A percentile compares a stretch with the other conserved stretches of the same genome.
Evolutionary conservation across 2,329 filamentous ascomycete genomes (phyloP).

Genomic region (Diaporthe vaccinii): DNA sequence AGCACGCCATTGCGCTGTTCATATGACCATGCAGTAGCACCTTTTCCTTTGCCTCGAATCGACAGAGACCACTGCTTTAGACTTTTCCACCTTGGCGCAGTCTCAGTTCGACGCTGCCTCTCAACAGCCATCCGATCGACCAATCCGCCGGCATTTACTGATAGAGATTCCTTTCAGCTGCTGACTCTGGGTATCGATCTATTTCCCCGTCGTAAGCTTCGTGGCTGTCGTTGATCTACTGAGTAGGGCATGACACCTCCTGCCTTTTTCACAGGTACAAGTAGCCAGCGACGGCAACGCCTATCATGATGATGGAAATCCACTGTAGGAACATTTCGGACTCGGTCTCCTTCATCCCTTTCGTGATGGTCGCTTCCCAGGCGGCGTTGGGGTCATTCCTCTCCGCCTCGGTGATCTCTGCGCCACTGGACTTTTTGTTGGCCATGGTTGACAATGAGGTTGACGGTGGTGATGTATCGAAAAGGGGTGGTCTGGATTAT

Average conservation of each 20-base stretch:
- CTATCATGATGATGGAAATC: slow-evolving; percentile 38
- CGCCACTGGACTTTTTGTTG: slow-evolving; percentile 28
- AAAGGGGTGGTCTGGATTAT: too few species aligned
- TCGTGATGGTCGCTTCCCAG: slow-evolving; percentile 40
- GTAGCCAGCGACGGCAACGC: slow-evolving; percentile 33
- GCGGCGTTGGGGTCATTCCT: slow-evolving; percentile 31
- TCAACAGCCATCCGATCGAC: background rate
- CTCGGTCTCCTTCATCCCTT: slow-evolving; percentile 41
- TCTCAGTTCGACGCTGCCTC: background rate
- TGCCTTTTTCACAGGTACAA: slow-evolving; percentile 26
- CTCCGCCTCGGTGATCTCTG: slow-evolving; percentile 39
- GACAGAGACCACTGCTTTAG: too few species aligned
- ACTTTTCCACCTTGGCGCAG: background rate
- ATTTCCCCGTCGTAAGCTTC: background rate
- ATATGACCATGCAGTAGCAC: background rate
- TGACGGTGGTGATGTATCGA: background rate
- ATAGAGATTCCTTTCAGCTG: too few species aligned
- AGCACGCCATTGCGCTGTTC: background rate
- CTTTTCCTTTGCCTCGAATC: background rate
- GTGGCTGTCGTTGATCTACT: background rate
- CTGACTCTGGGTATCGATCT: background rate
- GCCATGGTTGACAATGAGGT: slow-evolving; percentile 2
- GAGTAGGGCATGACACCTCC: background rate
- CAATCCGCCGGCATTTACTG: background rate
- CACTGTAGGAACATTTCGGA: slow-evolving; percentile 40